Percentiles rank a stretch among this genome's conserved stretches.
phyloP scores from a whole-genome alignment of 768 basidiomycete genomes.

The Lanmaoa rubissima region DNA sequence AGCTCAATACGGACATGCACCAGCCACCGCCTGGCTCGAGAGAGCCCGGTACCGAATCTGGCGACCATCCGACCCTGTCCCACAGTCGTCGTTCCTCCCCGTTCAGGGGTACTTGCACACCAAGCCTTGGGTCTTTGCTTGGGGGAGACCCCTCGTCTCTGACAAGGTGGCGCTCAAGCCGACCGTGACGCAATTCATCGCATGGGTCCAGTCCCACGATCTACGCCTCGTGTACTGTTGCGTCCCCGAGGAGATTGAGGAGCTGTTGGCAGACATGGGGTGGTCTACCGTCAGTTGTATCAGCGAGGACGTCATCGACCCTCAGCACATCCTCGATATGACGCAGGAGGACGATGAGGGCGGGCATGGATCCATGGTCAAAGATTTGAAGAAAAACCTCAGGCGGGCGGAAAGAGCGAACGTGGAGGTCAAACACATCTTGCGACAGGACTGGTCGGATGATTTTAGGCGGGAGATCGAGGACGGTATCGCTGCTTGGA shows the following conservation, averaged over 20 bases:
- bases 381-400: slow-evolving; percentile 62
- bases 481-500: slow-evolving; percentile 56
- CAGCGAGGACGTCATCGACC: slow-evolving; percentile 57
- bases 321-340: slow-evolving; percentile 43
- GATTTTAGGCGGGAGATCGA: slow-evolving; percentile 49
- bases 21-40: slow-evolving; percentile 72
- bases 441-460: slow-evolving; percentile 38
- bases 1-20: slow-evolving; percentile 64
- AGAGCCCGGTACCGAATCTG: slow-evolving; percentile 50
- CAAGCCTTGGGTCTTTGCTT: slow-evolving; percentile 54
- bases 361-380: slow-evolving; percentile 41
- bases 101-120: slow-evolving; percentile 60
- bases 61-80: slow-evolving; percentile 32
- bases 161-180: slow-evolving; percentile 34
- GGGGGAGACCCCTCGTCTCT: slow-evolving; percentile 62
- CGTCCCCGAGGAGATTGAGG: slow-evolving; percentile 51
- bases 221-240: slow-evolving; percentile 61
- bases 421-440: slow-evolving; percentile 48
- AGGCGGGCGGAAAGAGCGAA: slow-evolving; percentile 54
- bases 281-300: slow-evolving; percentile 66
- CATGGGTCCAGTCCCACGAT: slow-evolving; percentile 41
- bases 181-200: slow-evolving; percentile 42
- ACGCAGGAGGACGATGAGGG: slow-evolving; percentile 37
- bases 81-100: slow-evolving; percentile 41
- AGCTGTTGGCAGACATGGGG: slow-evolving; percentile 47